These are phyloP conservation scores for Aspergillus flavus DNA, from an alignment of 2,329 filamentous ascomycete species.

Conservation along the genomic window DNA sequence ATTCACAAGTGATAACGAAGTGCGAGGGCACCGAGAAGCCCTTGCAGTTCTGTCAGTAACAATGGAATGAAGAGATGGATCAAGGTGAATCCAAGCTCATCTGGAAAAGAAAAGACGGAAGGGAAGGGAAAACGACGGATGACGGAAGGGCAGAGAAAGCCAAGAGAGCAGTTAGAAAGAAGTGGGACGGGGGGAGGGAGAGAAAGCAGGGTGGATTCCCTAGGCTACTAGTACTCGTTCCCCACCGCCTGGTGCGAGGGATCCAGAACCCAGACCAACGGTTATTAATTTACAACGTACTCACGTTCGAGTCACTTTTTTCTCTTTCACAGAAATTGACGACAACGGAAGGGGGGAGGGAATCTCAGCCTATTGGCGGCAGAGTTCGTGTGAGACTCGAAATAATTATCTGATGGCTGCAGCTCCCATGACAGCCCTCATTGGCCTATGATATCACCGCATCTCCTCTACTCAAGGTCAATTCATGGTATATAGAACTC, in stretches of 20 bases:
- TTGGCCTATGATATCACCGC: not conserved
- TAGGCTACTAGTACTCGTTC: not conserved
- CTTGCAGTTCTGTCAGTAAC: not conserved
- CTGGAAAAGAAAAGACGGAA: not conserved
- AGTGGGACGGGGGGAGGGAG: not conserved
- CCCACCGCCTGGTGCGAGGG: not conserved
- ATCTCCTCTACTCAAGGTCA: not conserved
- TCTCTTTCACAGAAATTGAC: not conserved
- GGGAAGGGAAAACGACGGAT: not conserved
- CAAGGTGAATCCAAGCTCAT: not conserved
- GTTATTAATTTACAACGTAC: not conserved
- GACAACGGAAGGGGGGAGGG: not conserved
- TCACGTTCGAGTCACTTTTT: not conserved
- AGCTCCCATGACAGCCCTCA: not conserved
- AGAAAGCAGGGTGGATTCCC: not conserved
- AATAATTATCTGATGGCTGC: constrained; percentile 12
- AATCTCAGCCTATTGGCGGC: not conserved
- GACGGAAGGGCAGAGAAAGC: not conserved
- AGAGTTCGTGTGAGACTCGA: not conserved
- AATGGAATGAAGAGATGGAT: not conserved
- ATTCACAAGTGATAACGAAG: constrained; percentile 3
- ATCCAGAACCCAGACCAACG: not conserved
- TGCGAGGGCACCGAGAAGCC: not conserved
- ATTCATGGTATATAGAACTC: not conserved
- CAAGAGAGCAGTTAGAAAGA: constrained; percentile 3